phyloP scores from a whole-genome alignment of 805 yeast species.

The Ogataea chonburiensis region DNA sequence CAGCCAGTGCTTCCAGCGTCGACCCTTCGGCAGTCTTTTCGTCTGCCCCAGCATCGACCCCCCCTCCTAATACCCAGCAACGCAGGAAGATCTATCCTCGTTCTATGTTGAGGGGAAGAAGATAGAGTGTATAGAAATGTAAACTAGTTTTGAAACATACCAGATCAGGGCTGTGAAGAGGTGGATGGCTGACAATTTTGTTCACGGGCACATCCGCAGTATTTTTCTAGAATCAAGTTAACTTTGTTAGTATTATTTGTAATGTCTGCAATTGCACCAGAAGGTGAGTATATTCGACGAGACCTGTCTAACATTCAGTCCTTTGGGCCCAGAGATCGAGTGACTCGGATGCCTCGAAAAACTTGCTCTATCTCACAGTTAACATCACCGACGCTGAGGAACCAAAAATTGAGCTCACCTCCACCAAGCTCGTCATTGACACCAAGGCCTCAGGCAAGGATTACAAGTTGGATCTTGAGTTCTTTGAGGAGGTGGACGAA shows the following conservation, averaged over 20 bases:
- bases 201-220: background rate
- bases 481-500: conserved; percentile 71
- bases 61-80: conserved; percentile 19
- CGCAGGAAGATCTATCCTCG: conserved; percentile 25
- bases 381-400: conserved; percentile 66
- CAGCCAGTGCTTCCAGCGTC: conserved; percentile 18
- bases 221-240: conserved; percentile 2
- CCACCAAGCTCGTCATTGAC: conserved; percentile 50
- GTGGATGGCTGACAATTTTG: background rate
- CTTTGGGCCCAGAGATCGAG: conserved; percentile 97
- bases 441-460: conserved; percentile 49
- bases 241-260: background rate
- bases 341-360: conserved; percentile 68
- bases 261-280: conserved; percentile 32
- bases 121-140: conserved; percentile 14
- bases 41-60: conserved; percentile 23
- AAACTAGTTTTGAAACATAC: conserved; percentile 9
- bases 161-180: conserved; percentile 9
- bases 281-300: conserved; percentile 34
- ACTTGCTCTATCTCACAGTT: conserved; percentile 72
- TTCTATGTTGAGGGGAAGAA: conserved; percentile 21
- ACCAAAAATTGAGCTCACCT: conserved; percentile 60
- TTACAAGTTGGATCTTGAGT: conserved; percentile 70
- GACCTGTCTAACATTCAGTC: conserved; percentile 37
- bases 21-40: conserved; percentile 32